Evolutionary conservation across 495 filamentous ascomycete genomes (phyloP).

Genomic region (Terfezia claveryi): DNA sequence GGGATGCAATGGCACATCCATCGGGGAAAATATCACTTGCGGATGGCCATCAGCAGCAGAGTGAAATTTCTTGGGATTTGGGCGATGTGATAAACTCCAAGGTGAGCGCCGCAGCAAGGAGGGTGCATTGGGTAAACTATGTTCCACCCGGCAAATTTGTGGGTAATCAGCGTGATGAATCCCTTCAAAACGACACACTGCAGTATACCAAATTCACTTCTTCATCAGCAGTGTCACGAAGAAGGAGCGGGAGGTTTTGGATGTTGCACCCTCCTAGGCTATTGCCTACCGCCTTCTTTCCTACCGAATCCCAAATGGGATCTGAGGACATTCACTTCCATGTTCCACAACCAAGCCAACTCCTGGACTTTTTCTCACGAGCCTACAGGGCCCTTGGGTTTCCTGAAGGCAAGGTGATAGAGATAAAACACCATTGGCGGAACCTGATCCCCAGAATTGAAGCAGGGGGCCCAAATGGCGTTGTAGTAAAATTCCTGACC

Average conservation of each 20-base stretch:
- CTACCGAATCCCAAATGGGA: not conserved
- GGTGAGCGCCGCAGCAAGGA: not conserved
- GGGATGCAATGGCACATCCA: constrained; percentile 7
- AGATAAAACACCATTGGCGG: not conserved
- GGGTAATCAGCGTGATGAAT: not conserved
- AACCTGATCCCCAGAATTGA: not conserved
- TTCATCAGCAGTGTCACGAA: not conserved
- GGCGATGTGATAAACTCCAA: not conserved
- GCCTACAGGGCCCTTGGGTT: not conserved
- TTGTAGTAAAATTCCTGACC: not conserved
- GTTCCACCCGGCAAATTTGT: not conserved
- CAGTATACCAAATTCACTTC: not conserved
- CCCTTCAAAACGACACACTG: not conserved
- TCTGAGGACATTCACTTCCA: not conserved
- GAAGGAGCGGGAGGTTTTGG: not conserved
- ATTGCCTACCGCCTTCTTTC: not conserved
- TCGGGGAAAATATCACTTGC: not conserved
- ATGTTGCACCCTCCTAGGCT: not conserved
- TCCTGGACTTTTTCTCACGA: not conserved
- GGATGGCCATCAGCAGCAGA: not conserved
- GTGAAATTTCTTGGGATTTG: not conserved
- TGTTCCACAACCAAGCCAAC: not conserved
- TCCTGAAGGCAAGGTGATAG: not conserved
- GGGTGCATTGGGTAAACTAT: not conserved
- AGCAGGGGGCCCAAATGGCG: not conserved